These are phyloP conservation scores for Zymoseptoria pseudotritici DNA, from an alignment of 2,329 filamentous ascomycete species.

Conservation along the genomic window DNA sequence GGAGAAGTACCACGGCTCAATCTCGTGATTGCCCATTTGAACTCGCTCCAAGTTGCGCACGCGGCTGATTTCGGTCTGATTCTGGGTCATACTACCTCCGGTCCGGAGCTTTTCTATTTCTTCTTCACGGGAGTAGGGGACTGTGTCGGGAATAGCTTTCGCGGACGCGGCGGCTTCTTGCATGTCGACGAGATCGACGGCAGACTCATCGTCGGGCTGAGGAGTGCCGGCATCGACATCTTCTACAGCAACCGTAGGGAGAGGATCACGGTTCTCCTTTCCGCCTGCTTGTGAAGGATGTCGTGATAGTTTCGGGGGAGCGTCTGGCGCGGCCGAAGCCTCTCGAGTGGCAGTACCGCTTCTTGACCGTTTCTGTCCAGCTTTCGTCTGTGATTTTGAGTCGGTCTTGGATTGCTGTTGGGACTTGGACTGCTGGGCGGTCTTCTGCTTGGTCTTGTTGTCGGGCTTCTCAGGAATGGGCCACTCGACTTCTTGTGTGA, in stretches of 20 bases:
- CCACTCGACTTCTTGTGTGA: slow-evolving; percentile 91
- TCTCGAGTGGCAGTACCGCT: slow-evolving; percentile 38
- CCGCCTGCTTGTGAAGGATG: slow-evolving; percentile 50
- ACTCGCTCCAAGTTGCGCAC: slow-evolving; percentile 91
- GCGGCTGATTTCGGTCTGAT: slow-evolving; percentile 90
- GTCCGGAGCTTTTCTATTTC: slow-evolving; percentile 95
- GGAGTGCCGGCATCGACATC: slow-evolving; percentile 41
- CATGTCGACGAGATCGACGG: slow-evolving; percentile 46
- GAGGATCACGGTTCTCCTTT: slow-evolving; percentile 51
- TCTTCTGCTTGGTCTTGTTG: slow-evolving; percentile 71
- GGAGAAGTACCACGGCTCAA: slow-evolving; percentile 98
- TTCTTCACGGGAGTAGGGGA: slow-evolving; percentile 66
- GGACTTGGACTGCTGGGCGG: slow-evolving; percentile 30
- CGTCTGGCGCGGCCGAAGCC: slow-evolving; percentile 23
- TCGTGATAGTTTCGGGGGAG: slow-evolving; percentile 47
- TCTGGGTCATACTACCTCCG: slow-evolving; percentile 96
- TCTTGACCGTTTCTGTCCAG: slow-evolving; percentile 38
- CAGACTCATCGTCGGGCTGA: slow-evolving; percentile 45
- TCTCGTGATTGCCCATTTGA: slow-evolving; percentile 84
- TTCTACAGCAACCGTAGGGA: slow-evolving; percentile 39
- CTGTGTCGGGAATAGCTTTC: slow-evolving; percentile 45
- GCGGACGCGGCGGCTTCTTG: slow-evolving; percentile 46
- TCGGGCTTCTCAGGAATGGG: slow-evolving; percentile 84
- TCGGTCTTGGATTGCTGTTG: slow-evolving; percentile 29
- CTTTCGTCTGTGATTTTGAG: slow-evolving; percentile 37